phyloP scores from a whole-genome alignment of 352 stramenopile species.

The Thalassiosira oceanica region DNA sequence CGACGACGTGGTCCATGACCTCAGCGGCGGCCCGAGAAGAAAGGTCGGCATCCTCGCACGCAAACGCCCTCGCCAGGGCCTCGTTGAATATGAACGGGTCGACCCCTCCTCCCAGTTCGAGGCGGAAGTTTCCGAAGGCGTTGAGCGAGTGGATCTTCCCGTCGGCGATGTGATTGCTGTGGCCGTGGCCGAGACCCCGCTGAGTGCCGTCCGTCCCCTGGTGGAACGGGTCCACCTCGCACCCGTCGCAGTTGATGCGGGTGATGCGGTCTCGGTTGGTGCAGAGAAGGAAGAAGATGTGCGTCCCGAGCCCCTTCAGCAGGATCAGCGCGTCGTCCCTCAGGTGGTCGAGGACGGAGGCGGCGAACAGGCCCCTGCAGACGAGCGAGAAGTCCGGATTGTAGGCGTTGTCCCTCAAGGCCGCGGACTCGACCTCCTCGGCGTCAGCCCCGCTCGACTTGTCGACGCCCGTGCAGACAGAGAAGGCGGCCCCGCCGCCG shows the following conservation, averaged over 20 bases:
- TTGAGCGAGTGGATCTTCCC: constrained; percentile 58
- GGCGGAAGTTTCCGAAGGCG: constrained; percentile 69
- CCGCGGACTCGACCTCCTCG: not conserved
- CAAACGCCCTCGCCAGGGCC: constrained; percentile 57
- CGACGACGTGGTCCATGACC: constrained; percentile 47
- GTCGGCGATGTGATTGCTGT: constrained; percentile 30
- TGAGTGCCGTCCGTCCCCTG: constrained; percentile 2
- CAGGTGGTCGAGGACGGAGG: constrained; percentile 36
- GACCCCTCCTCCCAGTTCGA: constrained; percentile 39
- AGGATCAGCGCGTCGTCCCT: constrained; percentile 42
- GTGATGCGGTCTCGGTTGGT: constrained; percentile 34
- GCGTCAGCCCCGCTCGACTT: constrained; percentile 5
- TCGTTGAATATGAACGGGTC: constrained; percentile 69
- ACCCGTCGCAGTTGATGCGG: constrained; percentile 53
- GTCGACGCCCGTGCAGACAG: not conserved
- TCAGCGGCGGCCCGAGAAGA: constrained; percentile 23
- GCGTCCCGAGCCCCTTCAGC: constrained; percentile 51
- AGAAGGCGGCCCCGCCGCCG: not conserved
- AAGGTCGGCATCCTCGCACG: constrained; percentile 7
- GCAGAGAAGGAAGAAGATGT: constrained; percentile 47
- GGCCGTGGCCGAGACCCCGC: constrained; percentile 12
- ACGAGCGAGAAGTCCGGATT: constrained; percentile 36
- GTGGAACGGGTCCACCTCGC: constrained; percentile 29
- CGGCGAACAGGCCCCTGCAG: constrained; percentile 46
- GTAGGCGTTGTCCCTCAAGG: not conserved